Base-by-base conservation (phyloP, 805 yeast species). In the Cyberlindnera maritima region DNA sequence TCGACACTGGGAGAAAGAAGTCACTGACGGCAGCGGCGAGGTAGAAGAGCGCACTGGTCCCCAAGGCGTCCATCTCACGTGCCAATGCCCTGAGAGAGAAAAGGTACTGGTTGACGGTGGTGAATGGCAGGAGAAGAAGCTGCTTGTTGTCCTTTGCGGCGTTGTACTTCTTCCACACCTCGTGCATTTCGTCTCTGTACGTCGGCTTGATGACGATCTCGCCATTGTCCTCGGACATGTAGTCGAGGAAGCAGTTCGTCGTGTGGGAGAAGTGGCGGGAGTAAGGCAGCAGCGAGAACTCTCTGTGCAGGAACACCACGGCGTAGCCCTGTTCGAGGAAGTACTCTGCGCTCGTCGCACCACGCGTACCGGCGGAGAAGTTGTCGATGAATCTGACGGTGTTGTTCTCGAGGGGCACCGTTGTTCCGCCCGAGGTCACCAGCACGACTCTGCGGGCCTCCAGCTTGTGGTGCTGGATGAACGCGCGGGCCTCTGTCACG, bases 1-100 rank as follows among this genome's bases (percentile, higher is more conserved):
- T 76, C 1, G 91, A 82, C 36, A 78, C 79, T 2, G 99, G 99
- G 36, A 94, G 74, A 68, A 91, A 94, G 67, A 94, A 94, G 64
- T 94, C 99, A 8, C 96, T 88, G 0, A 94, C 99, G 0, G 99
- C 99, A 9, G 99, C 98, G 0, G 99, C 99, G 44, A 94, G 72
- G 62, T 85, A 94, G 62, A 92, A 88, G 35, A 94, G 63, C 0
- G 90, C 88, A 45, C 69, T 70, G 4, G 75, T 65, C 3, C 81
- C 85, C 34, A 78, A 63, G 3, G 68, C 67, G 44, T 81, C 76
- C 59, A 92, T 64, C 36, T 75, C 71, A 52, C 75, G 74, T 1
- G 94, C 83, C 10, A 88, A 71, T 32, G 80, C 68, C 53, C 83
- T 80, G 54, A 94, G 71, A 0, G 97, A 88, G 74, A 88, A 92